Evolutionary conservation across 1,284 basidiomycete genomes (phyloP).

Genomic region (Microbotryum scabiosae): DNA sequence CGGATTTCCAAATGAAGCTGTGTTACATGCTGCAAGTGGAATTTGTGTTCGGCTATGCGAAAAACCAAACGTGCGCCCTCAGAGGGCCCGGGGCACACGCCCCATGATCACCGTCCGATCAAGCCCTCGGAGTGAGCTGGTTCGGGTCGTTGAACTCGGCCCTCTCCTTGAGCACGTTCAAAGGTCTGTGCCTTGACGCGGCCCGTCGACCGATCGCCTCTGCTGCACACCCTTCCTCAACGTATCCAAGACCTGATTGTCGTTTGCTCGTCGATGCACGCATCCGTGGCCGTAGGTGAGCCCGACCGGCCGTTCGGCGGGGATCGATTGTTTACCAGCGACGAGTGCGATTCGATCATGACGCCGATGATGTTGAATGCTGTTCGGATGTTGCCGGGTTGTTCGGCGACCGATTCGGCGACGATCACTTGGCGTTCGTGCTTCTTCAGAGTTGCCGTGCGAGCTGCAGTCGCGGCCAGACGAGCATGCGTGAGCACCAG

Average conservation of each 20-base stretch:
- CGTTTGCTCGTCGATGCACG: slow-evolving; percentile 81
- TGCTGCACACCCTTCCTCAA: slow-evolving; percentile 70
- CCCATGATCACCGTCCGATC: neutral
- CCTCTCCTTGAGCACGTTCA: slow-evolving; percentile 11
- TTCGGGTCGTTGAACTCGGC: slow-evolving; percentile 24
- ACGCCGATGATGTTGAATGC: slow-evolving; percentile 79
- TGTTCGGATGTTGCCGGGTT: slow-evolving; percentile 61
- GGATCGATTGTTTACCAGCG: slow-evolving; percentile 78
- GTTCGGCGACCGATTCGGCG: slow-evolving; percentile 50
- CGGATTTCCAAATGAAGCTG: neutral
- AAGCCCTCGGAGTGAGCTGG: neutral
- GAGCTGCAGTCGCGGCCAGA: slow-evolving; percentile 50
- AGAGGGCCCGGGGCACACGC: neutral
- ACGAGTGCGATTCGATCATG: slow-evolving; percentile 94
- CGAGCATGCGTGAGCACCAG: neutral
- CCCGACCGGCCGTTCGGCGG: slow-evolving; percentile 61
- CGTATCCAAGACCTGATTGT: slow-evolving; percentile 70
- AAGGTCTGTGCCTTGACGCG: slow-evolving; percentile 2
- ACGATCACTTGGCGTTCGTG: slow-evolving; percentile 51
- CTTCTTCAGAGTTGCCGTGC: slow-evolving; percentile 57
- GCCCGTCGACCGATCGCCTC: slow-evolving; percentile 47
- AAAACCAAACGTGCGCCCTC: too few species aligned
- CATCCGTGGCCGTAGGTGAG: slow-evolving; percentile 78
- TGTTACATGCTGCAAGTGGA: neutral
- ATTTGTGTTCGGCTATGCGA: neutral